Percentiles rank a stretch among this genome's conserved stretches.
Evolutionary conservation across 805 yeast species (phyloP).

Genomic region (Zygotorulaspora sp.): DNA sequence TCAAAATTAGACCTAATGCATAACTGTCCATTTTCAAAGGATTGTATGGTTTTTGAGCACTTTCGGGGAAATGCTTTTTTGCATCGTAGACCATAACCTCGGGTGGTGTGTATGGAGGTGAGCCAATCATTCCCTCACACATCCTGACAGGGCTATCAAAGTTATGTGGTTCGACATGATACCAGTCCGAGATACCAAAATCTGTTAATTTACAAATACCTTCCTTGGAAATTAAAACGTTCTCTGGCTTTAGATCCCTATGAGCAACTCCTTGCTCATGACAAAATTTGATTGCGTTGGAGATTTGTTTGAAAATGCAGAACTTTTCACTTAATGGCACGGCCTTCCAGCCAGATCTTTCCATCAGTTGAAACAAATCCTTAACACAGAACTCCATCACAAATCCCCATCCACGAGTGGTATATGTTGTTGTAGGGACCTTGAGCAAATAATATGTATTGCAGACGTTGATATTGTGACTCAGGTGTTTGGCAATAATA

Average conservation of each 20-base stretch:
- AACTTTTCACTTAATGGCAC: conserved; percentile 48
- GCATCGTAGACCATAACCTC: conserved; percentile 53
- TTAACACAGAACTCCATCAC: conserved; percentile 62
- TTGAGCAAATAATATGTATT: conserved; percentile 51
- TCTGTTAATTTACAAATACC: conserved; percentile 69
- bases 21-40: conserved; percentile 68
- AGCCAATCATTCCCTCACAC: conserved; percentile 56
- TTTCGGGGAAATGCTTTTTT: conserved; percentile 34
- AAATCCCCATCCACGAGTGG: conserved; percentile 74
- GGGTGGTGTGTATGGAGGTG: conserved; percentile 79
- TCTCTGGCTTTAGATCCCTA: conserved; percentile 73
- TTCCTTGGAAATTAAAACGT: conserved; percentile 51
- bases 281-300: conserved; percentile 54
- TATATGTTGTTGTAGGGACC: conserved; percentile 49
- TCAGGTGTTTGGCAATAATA: conserved; percentile 51
- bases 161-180: conserved; percentile 51
- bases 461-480: conserved; percentile 57
- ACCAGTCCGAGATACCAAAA: conserved; percentile 70
- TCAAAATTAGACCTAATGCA: conserved; percentile 67
- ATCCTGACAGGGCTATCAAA: conserved; percentile 37
- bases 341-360: conserved; percentile 56
- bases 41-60: conserved; percentile 42
- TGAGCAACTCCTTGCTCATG: conserved; percentile 68
- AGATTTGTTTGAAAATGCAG: conserved; percentile 66
- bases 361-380: conserved; percentile 55